Conservation (phyloP, 805 yeast genomes). For the Candida koratica region DNA sequence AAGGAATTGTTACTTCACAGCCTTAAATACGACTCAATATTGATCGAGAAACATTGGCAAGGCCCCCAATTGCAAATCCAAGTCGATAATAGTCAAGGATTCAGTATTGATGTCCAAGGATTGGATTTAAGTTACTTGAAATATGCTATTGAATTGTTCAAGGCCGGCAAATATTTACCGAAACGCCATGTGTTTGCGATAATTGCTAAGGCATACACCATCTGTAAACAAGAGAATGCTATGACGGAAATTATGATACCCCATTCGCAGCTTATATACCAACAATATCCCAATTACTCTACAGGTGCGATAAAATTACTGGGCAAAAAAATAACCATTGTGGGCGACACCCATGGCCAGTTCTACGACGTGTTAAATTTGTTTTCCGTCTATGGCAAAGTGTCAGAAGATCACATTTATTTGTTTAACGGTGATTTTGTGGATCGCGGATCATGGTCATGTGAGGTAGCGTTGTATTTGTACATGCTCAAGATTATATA, state of each 20-base stretch:
- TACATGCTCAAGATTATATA: constrained; percentile 72
- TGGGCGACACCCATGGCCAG: constrained; percentile 98
- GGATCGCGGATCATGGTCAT: constrained; percentile 97
- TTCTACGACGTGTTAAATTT: constrained; percentile 83
- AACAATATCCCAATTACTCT: constrained; percentile 1
- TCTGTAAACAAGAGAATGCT: constrained; percentile 65
- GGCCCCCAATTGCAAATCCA: constrained; percentile 50
- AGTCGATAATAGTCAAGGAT: constrained; percentile 16
- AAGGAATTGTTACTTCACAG: constrained; percentile 46
- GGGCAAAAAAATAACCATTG: constrained; percentile 65
- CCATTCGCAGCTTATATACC: constrained; percentile 22
- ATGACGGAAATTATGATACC: constrained; percentile 63
- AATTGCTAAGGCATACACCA: constrained; percentile 61
- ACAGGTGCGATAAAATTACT: constrained; percentile 24
- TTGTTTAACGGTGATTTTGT: constrained; percentile 97
- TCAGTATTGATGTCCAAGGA: constrained; percentile 31
- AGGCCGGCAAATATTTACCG: constrained; percentile 70
- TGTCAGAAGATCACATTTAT: constrained; percentile 62
- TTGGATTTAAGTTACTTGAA: constrained; percentile 55
- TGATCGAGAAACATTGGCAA: constrained; percentile 51
- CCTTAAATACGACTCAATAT: constrained; percentile 45
- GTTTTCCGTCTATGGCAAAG: constrained; percentile 71
- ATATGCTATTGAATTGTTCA: constrained; percentile 66
- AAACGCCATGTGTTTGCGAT: constrained; percentile 80
- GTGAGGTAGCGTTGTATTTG: constrained; percentile 84